Conservation (phyloP, 768 basidiomycete genomes). For the Scleroderma citrinum region DNA sequence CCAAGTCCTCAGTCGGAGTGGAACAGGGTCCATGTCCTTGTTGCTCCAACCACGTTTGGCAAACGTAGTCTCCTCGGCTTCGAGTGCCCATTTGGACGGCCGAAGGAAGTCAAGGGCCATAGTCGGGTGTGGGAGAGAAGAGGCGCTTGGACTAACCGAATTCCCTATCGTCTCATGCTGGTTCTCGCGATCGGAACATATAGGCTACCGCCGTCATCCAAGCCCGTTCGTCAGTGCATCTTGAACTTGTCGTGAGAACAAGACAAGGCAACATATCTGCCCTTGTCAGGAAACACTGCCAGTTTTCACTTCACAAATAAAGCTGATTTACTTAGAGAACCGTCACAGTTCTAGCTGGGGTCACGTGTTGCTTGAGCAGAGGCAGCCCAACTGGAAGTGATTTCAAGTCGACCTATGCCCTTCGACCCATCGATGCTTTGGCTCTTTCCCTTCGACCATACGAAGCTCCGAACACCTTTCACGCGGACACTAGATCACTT, state of each 20-base stretch:
- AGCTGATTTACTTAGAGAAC: no score
- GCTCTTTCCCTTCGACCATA: neutral
- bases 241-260: no score
- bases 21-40: constrained; percentile 75
- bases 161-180: no score
- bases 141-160: no score
- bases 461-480: no score
- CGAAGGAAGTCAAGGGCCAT: constrained; percentile 21
- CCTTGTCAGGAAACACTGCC: no score
- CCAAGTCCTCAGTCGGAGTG: constrained; percentile 59
- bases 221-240: no score
- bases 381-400: constrained; percentile 10
- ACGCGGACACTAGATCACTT: neutral
- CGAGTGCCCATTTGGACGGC: constrained; percentile 43
- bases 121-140: no score
- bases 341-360: neutral
- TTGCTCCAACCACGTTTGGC: constrained; percentile 58
- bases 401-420: neutral
- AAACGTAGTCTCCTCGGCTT: constrained; percentile 47
- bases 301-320: no score
- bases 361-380: constrained; percentile 21
- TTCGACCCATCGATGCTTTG: neutral
- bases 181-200: no score
- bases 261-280: no score
- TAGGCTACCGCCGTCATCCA: no score